phyloP scores from a whole-genome alignment of 2,329 filamentous ascomycete species.

The Paracoccidioides brasiliensis region DNA sequence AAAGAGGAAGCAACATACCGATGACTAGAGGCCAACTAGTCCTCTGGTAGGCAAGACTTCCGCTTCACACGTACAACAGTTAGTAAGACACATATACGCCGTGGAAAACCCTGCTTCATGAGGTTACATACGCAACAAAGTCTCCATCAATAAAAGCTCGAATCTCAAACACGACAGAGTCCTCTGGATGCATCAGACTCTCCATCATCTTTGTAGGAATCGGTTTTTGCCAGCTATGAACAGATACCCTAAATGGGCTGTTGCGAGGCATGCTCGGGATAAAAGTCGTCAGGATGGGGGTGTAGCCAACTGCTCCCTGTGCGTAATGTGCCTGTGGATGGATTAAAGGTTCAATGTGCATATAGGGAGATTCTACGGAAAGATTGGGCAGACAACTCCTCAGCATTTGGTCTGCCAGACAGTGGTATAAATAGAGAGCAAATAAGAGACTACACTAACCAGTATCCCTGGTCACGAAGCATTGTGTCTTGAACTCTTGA shows the following conservation, averaged over 20 bases:
- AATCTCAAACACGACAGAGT: slow-evolving; percentile 50
- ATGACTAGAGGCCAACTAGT: slow-evolving; percentile 42
- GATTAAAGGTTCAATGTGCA: slow-evolving; percentile 33
- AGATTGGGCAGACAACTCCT: not conserved
- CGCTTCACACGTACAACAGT: slow-evolving; percentile 27
- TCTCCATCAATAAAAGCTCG: slow-evolving; percentile 57
- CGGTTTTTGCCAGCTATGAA: slow-evolving; percentile 60
- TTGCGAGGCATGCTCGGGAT: slow-evolving; percentile 50
- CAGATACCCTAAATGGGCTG: slow-evolving; percentile 54
- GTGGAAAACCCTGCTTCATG: not conserved
- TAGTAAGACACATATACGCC: not conserved
- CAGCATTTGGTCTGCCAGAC: slow-evolving; percentile 4
- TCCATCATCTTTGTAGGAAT: slow-evolving; percentile 45
- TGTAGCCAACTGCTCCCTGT: slow-evolving; percentile 21
- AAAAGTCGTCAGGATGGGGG: slow-evolving; percentile 61
- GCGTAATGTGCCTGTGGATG: slow-evolving; percentile 7
- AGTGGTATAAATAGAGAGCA: slow-evolving; percentile 14
- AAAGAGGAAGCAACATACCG: slow-evolving; percentile 25
- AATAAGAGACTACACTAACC: slow-evolving; percentile 21
- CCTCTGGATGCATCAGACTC: slow-evolving; percentile 42
- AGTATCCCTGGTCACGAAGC: slow-evolving; percentile 49
- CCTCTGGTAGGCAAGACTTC: slow-evolving; percentile 41
- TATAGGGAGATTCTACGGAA: slow-evolving; percentile 39
- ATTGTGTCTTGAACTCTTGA: slow-evolving; percentile 71
- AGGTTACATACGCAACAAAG: slow-evolving; percentile 43